Conservation (phyloP, 2,329 filamentous ascomycete species). For the Penicillium sp. region DNA sequence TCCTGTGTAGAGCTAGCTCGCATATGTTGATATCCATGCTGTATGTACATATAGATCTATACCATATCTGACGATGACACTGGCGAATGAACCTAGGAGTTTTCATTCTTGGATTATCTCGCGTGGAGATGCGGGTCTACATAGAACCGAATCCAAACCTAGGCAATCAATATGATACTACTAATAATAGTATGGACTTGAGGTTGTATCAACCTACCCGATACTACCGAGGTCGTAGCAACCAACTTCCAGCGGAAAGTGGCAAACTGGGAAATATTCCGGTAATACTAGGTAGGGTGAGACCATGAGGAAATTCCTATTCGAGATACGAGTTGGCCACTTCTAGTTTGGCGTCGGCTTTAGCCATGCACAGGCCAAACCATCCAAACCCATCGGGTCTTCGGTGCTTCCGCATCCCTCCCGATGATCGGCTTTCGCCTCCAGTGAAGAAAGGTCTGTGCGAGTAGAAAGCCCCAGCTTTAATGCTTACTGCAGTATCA, state of each 20-base stretch:
- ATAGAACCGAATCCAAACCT: too few relatives aligned
- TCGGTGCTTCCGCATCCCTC: neutral
- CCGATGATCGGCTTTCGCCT: constrained; percentile 1
- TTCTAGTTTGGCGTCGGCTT: neutral
- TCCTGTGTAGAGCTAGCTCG: constrained; percentile 63
- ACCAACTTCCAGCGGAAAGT: too few relatives aligned
- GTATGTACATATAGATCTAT: neutral
- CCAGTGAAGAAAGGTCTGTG: neutral
- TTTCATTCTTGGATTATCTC: too few relatives aligned
- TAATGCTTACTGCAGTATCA: too few relatives aligned
- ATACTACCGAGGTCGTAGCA: too few relatives aligned
- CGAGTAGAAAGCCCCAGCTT: too few relatives aligned
- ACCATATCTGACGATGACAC: constrained; percentile 1
- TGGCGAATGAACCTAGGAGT: neutral
- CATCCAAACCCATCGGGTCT: neutral
- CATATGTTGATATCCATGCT: neutral
- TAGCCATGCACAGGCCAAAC: neutral
- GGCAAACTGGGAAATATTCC: too few relatives aligned
- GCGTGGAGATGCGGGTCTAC: too few relatives aligned
- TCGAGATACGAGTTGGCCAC: neutral
- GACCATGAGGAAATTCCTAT: neutral
- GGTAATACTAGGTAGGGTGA: neutral
- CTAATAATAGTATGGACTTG: too few relatives aligned
- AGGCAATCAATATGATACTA: too few relatives aligned
- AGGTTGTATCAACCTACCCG: too few relatives aligned